Conservation (phyloP, 768 basidiomycete species). For the Auriscalpium vulgare region DNA sequence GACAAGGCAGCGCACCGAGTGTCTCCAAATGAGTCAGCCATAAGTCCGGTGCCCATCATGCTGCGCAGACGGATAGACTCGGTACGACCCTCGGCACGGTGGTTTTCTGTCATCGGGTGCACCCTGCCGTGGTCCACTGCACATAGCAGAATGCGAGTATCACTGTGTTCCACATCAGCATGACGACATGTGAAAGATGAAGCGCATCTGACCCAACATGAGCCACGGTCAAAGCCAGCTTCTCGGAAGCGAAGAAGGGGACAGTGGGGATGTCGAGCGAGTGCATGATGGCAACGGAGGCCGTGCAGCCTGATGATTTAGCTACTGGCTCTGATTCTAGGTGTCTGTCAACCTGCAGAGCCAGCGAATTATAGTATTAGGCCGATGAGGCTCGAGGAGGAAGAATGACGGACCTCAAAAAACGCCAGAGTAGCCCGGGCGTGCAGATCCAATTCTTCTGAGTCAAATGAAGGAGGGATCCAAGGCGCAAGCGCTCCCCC, state of each 20-base stretch:
- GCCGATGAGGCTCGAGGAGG: background rate
- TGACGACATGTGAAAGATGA: background rate
- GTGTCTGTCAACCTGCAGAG: conserved; percentile 59
- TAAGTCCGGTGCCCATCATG: conserved; percentile 84
- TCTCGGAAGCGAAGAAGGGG: conserved; percentile 78
- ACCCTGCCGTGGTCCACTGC: conserved; percentile 64
- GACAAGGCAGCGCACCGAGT: conserved; percentile 44
- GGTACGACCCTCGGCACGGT: conserved; percentile 87
- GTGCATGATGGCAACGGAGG: conserved; percentile 87
- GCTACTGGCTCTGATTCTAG: conserved; percentile 63
- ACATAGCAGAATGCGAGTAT: conserved; percentile 83
- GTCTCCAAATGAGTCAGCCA: conserved; percentile 94
- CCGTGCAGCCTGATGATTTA: conserved; percentile 80
- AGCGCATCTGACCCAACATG: conserved; percentile 69
- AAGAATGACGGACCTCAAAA: conserved; percentile 55
- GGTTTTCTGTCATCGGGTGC: conserved; percentile 86
- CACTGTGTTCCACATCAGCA: conserved; percentile 36
- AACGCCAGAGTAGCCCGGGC: conserved; percentile 83
- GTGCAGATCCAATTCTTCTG: conserved; percentile 55
- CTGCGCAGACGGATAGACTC: conserved; percentile 80
- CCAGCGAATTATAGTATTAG: background rate
- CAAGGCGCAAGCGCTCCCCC: conserved; percentile 76
- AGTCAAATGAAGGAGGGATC: conserved; percentile 26
- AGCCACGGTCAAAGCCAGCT: conserved; percentile 76
- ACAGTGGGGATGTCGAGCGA: conserved; percentile 72